Evolutionary conservation across 306 rosid species (phyloP).

Genomic region (Lathyrus oleraceus): DNA sequence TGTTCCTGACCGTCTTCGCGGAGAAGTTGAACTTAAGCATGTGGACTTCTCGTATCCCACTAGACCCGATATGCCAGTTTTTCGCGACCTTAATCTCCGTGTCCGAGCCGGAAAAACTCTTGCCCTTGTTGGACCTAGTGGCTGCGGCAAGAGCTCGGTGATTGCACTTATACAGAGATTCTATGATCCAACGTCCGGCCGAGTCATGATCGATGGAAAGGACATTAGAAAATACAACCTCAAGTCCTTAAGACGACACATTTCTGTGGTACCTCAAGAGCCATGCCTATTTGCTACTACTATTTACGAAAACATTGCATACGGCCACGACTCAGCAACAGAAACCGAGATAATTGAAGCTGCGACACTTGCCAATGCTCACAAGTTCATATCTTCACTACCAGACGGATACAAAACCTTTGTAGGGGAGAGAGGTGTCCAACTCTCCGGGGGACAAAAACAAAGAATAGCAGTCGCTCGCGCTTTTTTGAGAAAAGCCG

Average conservation of each 20-base stretch:
- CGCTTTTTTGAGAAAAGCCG: constrained; percentile 86
- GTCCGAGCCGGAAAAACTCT: constrained; percentile 93
- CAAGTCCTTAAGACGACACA: constrained; percentile 85
- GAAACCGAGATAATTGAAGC: constrained; percentile 94
- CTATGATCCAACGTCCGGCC: constrained; percentile 91
- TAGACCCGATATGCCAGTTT: constrained; percentile 85
- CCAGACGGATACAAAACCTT: constrained; percentile 89
- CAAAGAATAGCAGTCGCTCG: constrained; percentile 93
- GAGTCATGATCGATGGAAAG: constrained; percentile 84
- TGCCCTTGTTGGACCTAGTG: constrained; percentile 98
- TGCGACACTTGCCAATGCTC: constrained; percentile 88
- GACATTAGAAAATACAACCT: constrained; percentile 92
- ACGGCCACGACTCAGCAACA: constrained; percentile 84
- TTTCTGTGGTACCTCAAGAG: constrained; percentile 93
- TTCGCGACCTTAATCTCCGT: constrained; percentile 89
- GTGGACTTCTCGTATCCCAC: constrained; percentile 88
- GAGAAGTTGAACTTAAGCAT: constrained; percentile 93
- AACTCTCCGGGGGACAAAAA: constrained; percentile 92
- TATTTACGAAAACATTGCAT: constrained; percentile 87
- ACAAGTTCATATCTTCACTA: constrained; percentile 78
- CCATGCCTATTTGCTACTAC: constrained; percentile 90
- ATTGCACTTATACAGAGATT: constrained; percentile 79
- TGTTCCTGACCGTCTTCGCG: constrained; percentile 83
- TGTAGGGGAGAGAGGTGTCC: constrained; percentile 96
- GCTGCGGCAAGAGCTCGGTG: constrained; percentile 97